phyloP scores from a whole-genome alignment of 106 monocot genomes.

The Hemerocallis citrina region DNA sequence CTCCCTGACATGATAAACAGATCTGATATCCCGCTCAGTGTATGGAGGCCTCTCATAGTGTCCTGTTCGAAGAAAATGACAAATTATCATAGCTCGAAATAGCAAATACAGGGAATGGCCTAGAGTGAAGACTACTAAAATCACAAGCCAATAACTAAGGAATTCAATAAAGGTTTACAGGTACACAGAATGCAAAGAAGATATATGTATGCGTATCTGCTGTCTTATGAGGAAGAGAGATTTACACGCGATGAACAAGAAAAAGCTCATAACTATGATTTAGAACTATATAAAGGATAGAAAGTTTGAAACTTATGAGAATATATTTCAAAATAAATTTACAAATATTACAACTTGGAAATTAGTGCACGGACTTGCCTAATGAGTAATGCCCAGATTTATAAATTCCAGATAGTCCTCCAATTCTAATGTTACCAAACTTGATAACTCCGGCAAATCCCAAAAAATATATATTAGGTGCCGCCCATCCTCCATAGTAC shows the following conservation, averaged over 20 bases:
- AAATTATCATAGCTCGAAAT: not conserved
- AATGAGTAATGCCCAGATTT: slow-evolving; percentile 44
- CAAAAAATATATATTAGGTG: slow-evolving; percentile 71
- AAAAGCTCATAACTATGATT: not conserved
- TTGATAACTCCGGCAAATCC: slow-evolving; percentile 78
- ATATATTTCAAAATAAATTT: not conserved
- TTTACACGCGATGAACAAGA: not conserved
- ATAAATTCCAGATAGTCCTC: slow-evolving; percentile 89
- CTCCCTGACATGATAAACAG: slow-evolving; percentile 87
- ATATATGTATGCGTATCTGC: not conserved
- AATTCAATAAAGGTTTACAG: not conserved
- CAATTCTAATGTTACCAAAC: slow-evolving; percentile 91
- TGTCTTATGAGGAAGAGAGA: not conserved
- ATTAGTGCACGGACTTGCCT: slow-evolving; percentile 39
- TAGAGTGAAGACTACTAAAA: not conserved
- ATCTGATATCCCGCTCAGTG: slow-evolving; percentile 63
- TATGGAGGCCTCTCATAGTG: slow-evolving; percentile 93
- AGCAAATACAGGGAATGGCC: not conserved
- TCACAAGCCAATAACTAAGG: not conserved
- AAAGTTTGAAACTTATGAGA: not conserved
- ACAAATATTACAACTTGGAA: not conserved
- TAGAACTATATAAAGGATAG: not conserved
- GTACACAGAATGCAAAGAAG: not conserved
- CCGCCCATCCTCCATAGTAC: slow-evolving; percentile 77
- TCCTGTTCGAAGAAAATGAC: slow-evolving; percentile 27